Percentiles rank a stretch among this genome's conserved stretches.
Evolutionary conservation across 768 basidiomycete genomes (phyloP).

Genomic region (Tulasnella sp.): DNA sequence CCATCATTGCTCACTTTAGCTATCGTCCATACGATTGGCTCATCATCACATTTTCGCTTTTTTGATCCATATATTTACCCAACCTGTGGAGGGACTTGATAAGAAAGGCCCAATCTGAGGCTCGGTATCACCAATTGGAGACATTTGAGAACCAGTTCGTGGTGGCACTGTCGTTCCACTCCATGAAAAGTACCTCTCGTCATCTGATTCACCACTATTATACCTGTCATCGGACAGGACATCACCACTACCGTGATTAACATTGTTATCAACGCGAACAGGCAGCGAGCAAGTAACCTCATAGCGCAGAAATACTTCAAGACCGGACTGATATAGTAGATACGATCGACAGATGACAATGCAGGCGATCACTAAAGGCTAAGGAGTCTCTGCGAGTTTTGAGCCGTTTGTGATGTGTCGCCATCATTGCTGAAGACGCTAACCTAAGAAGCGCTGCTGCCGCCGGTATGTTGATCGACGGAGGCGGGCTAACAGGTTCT

Average conservation of each 20-base stretch:
- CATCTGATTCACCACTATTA: background rate
- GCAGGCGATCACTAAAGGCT: conserved; percentile 4
- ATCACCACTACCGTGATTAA: background rate
- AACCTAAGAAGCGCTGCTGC: conserved; percentile 13
- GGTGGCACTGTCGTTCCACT: conserved; percentile 19
- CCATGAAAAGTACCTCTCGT: conserved; percentile 12
- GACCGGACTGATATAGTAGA: background rate
- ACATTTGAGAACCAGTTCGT: background rate
- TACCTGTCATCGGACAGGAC: background rate
- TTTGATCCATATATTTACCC: background rate
- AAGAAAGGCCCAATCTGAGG: background rate
- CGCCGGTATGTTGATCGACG: background rate
- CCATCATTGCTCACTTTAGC: background rate
- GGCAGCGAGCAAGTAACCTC: background rate
- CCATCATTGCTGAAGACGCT: background rate
- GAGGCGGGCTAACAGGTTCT: background rate
- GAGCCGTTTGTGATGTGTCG: background rate
- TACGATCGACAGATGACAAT: conserved; percentile 21
- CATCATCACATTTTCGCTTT: background rate
- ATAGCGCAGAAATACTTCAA: background rate
- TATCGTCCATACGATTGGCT: background rate
- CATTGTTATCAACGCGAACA: background rate
- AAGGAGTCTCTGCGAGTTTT: conserved; percentile 20
- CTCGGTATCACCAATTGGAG: background rate
- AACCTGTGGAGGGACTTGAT: background rate